Percentiles rank a stretch among this genome's conserved stretches.
Evolutionary conservation across 1,284 basidiomycete species (phyloP).

Genomic region (Abortiporus biennis): DNA sequence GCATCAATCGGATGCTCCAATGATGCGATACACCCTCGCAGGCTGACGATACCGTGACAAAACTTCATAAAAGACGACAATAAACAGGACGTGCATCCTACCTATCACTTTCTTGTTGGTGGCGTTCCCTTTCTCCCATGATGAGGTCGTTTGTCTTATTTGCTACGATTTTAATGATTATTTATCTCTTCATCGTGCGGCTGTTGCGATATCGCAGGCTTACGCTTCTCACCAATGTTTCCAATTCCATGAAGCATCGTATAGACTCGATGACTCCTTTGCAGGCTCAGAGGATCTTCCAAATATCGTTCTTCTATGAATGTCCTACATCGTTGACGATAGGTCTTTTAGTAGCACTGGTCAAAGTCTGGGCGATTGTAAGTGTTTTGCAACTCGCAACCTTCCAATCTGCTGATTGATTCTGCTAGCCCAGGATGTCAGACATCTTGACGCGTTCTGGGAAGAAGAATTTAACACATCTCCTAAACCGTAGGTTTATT

Average conservation of each 20-base stretch:
- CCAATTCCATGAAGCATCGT: neutral
- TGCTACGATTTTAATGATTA: too few species aligned
- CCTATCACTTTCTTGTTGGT: too few species aligned
- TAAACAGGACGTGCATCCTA: too few species aligned
- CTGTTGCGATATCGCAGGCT: neutral
- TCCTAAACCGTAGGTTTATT: neutral
- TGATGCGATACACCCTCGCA: too few species aligned
- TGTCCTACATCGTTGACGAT: neutral
- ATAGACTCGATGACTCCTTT: neutral
- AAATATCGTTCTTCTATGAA: neutral
- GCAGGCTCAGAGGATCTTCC: neutral
- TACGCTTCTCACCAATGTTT: neutral
- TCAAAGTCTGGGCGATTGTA: constrained; percentile 1
- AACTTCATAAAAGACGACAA: too few species aligned
- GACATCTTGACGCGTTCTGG: neutral
- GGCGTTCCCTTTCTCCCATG: too few species aligned
- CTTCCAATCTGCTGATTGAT: neutral
- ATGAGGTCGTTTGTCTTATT: too few species aligned
- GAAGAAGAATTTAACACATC: neutral
- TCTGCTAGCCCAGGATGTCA: neutral
- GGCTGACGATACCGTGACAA: too few species aligned
- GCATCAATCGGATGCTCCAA: too few species aligned
- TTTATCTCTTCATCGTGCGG: neutral
- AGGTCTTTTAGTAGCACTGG: neutral
- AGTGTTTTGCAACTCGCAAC: neutral